These are phyloP conservation scores for Yamadazyma diospyri DNA, from an alignment of 1,139 yeast species.

Conservation along the genomic window DNA sequence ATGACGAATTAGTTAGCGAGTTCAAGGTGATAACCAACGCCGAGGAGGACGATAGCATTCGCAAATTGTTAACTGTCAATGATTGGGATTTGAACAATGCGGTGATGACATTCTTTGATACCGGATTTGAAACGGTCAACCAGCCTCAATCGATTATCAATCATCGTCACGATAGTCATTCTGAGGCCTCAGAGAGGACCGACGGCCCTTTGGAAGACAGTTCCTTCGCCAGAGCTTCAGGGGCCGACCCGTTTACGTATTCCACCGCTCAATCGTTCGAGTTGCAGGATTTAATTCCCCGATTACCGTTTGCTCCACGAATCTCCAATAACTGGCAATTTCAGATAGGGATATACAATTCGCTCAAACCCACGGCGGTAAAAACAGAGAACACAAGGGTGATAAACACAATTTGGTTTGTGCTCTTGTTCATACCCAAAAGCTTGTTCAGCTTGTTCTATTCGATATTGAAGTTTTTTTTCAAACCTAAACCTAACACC, in stretches of 20 bases:
- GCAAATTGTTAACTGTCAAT: slow-evolving; percentile 35
- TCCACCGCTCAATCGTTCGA: slow-evolving; percentile 31
- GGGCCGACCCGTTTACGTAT: slow-evolving; percentile 2
- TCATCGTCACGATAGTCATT: not conserved
- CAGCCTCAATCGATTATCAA: not conserved
- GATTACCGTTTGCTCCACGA: slow-evolving; percentile 41
- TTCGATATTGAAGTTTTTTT: slow-evolving; percentile 33
- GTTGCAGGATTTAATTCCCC: slow-evolving; percentile 33
- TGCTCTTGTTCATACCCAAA: slow-evolving; percentile 46
- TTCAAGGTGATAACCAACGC: slow-evolving; percentile 46
- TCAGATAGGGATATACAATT: slow-evolving; percentile 44
- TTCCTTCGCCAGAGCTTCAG: not conserved
- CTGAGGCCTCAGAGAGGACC: not conserved
- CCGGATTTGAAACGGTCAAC: slow-evolving; percentile 27
- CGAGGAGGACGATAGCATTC: slow-evolving; percentile 26
- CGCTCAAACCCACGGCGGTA: slow-evolving; percentile 14
- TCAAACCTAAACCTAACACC: slow-evolving; percentile 11
- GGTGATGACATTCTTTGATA: slow-evolving; percentile 48
- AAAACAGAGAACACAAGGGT: slow-evolving; percentile 10
- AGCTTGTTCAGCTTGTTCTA: slow-evolving; percentile 32
- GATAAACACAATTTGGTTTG: slow-evolving; percentile 34
- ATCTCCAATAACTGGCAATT: slow-evolving; percentile 42
- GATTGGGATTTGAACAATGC: slow-evolving; percentile 51
- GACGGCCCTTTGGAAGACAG: not conserved
- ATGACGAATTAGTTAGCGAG: slow-evolving; percentile 16